Conservation (phyloP, 2,329 filamentous ascomycete genomes). For the Phaeosphaeriaceae sp. region DNA sequence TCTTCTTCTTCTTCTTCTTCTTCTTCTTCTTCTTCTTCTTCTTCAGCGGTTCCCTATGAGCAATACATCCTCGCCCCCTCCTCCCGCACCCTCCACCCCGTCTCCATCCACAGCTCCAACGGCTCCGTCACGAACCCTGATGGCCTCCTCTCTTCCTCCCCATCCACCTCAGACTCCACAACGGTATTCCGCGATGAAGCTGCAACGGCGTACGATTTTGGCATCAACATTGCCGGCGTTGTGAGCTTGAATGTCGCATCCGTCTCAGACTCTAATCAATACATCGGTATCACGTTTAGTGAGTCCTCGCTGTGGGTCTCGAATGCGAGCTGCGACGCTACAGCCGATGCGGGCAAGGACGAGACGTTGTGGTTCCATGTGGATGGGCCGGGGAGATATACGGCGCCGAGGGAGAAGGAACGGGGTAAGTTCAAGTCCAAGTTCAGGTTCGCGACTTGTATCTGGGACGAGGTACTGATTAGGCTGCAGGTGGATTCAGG, state of each 20-base stretch:
- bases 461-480: too few relatives aligned
- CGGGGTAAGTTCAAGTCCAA: constrained; percentile 58
- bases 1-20: too few relatives aligned
- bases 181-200: constrained; percentile 47
- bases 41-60: constrained; percentile 40
- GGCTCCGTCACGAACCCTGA: constrained; percentile 49
- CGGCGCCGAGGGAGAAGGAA: constrained; percentile 51
- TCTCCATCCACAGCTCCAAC: constrained; percentile 49
- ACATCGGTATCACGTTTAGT: constrained; percentile 53
- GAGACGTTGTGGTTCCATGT: constrained; percentile 58
- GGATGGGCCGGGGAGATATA: constrained; percentile 51
- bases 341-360: constrained; percentile 56
- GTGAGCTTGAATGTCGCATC: constrained; percentile 47
- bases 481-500: constrained; percentile 56
- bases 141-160: constrained; percentile 30
- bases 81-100: constrained; percentile 40
- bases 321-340: constrained; percentile 55
- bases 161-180: constrained; percentile 34
- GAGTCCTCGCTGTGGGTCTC: constrained; percentile 60
- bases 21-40: too few relatives aligned
- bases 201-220: constrained; percentile 53
- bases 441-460: too few relatives aligned
- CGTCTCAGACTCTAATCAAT: constrained; percentile 44
- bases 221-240: constrained; percentile 53
- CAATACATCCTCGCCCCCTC: constrained; percentile 53